phyloP scores from a whole-genome alignment of 768 basidiomycete species.

The Pleurotus cornucopiae region DNA sequence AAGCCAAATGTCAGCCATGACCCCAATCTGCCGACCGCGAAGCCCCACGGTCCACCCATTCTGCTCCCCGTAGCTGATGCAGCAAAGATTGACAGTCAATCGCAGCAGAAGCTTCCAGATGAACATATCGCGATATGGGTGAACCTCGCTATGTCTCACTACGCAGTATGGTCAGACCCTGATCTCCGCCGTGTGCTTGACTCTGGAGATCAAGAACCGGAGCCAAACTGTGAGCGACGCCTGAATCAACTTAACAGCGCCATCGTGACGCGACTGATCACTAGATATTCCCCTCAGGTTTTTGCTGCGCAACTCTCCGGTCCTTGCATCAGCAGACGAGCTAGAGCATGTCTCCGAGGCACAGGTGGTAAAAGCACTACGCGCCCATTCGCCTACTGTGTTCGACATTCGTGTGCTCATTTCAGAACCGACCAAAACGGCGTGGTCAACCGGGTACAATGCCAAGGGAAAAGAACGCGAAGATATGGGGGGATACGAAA shows the following conservation, averaged over 20 bases:
- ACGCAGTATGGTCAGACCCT: slow-evolving; percentile 60
- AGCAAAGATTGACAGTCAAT: no score
- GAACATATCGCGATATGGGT: slow-evolving; percentile 49
- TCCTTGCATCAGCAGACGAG: slow-evolving; percentile 19
- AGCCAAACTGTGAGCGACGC: slow-evolving; percentile 9
- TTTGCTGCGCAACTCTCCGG: slow-evolving; percentile 38
- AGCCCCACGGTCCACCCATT: no score
- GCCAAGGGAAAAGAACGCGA: slow-evolving; percentile 13
- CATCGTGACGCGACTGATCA: not conserved
- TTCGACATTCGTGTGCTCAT: slow-evolving; percentile 65
- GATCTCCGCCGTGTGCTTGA: slow-evolving; percentile 50
- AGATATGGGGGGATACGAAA: slow-evolving; percentile 56
- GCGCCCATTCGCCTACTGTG: slow-evolving; percentile 36
- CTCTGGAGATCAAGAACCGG: slow-evolving; percentile 4
- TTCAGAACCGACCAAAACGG: slow-evolving; percentile 33
- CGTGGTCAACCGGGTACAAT: slow-evolving; percentile 22
- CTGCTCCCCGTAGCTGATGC: no score
- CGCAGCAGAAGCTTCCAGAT: slow-evolving; percentile 12
- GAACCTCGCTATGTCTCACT: slow-evolving; percentile 64
- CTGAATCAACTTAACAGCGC: slow-evolving; percentile 6
- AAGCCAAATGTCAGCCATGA: no score
- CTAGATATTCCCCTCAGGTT: slow-evolving; percentile 59
- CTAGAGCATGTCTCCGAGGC: slow-evolving; percentile 16
- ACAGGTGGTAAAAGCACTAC: slow-evolving; percentile 54
- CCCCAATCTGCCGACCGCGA: no score